phyloP scores from a whole-genome alignment of 257 asterid species.

The Solanum chilense region DNA sequence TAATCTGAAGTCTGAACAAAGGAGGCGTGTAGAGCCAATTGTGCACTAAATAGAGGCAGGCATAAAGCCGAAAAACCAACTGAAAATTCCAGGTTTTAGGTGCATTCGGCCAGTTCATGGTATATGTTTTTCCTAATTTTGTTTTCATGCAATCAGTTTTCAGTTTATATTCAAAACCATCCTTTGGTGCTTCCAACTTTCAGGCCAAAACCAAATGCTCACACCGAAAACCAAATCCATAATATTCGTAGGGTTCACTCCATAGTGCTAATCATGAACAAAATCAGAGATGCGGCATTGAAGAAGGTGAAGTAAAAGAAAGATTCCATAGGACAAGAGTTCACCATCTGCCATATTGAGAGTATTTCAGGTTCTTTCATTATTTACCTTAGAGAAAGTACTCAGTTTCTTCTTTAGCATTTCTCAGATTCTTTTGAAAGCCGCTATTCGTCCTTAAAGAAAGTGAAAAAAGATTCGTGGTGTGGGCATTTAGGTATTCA shows the following conservation, averaged over 20 bases:
- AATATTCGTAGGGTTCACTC: background rate
- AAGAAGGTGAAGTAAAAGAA: background rate
- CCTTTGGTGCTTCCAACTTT: background rate
- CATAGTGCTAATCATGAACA: background rate
- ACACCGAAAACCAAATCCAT: background rate
- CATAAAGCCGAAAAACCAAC: background rate
- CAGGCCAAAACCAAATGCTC: background rate
- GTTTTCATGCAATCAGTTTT: background rate
- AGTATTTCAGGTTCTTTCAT: background rate
- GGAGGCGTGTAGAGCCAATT: background rate
- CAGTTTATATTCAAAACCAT: background rate
- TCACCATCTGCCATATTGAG: background rate
- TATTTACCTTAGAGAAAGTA: background rate
- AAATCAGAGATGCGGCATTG: background rate
- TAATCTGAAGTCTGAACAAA: background rate
- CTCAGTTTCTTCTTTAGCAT: background rate
- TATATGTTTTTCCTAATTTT: background rate
- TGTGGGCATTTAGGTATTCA: background rate
- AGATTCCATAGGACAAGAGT: background rate
- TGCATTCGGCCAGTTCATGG: background rate
- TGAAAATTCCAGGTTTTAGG: background rate
- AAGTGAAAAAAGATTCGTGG: background rate
- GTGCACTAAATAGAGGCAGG: background rate
- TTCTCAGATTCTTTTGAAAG: background rate
- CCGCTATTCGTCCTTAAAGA: background rate